Base-by-base conservation (phyloP, 768 basidiomycete genomes). In the Hemileccinum impolitum region DNA sequence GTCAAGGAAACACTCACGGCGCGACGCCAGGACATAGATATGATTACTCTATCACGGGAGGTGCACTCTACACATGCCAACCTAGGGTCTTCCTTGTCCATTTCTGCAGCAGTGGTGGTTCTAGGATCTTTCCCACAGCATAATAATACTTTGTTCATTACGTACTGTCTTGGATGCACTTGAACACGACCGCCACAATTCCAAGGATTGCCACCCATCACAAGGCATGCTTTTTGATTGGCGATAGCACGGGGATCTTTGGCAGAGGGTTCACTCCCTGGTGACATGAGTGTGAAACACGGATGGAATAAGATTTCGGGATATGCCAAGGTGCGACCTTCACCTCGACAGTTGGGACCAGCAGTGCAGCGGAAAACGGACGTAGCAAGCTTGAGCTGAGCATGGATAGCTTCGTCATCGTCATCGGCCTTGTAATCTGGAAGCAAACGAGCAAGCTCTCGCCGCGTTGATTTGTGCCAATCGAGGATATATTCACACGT, bases 301-400 rank as follows among this genome's bases (percentile, higher is more conserved):
- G 62, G 62, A 47, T 65, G 63, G 34, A 52, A 65, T 41, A 64
- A 48, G 40, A 64, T 55, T 19, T 65, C 63, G 9, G 62, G 64
- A 45, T 65, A 65, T 1, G 47, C 10, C 43, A 65, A 38, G 9
- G 52, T 28, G 31, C 47, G 55, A 28, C 45, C 54, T 50, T 50
- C 45, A 28, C 32, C 17, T 35, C 49, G 54, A 49, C 63, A 58
- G 12, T 44, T 44, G 18, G 39, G 47, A 23, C 53, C 45, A 39
- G 45, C 25, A 8, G 45, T 58, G 25, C 65, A 66, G 3, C 45
- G 47, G 31, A 66, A 66, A 35, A 66, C 46, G 28, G 65, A 67
- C 2, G 63, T 52, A 21, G 67, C 62, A 43, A 66, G 62, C 30
- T 48, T 61, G 41, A 65, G 67, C 15, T 13, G 60, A 23, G 56